Conservation (phyloP, 2,329 filamentous ascomycete species). For the Alternaria hordeiaustralica region DNA sequence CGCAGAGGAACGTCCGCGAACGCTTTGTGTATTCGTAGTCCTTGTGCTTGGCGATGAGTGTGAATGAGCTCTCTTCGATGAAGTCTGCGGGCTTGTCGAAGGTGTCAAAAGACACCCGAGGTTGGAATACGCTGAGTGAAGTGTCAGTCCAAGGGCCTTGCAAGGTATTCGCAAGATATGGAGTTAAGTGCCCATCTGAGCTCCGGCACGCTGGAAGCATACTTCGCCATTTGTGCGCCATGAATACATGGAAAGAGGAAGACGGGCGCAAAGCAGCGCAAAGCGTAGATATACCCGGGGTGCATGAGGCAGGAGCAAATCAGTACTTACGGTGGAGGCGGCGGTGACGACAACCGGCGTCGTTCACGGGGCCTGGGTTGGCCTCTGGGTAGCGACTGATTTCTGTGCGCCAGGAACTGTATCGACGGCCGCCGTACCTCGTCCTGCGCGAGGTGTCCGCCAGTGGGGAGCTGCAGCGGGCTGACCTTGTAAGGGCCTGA, state of each 20-base stretch:
- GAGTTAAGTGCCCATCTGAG: constrained; percentile 20
- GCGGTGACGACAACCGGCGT: constrained; percentile 50
- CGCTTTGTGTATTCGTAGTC: constrained; percentile 82
- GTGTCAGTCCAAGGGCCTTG: constrained; percentile 15
- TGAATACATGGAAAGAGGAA: constrained; percentile 3
- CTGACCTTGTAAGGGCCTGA: constrained; percentile 26
- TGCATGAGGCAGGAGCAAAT: constrained; percentile 2
- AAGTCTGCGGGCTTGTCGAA: constrained; percentile 73
- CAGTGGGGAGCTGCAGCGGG: constrained; percentile 33
- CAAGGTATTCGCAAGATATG: constrained; percentile 16
- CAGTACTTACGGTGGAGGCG: constrained; percentile 51
- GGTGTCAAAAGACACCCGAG: constrained; percentile 76
- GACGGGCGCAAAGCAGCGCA: constrained; percentile 5
- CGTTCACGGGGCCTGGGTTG: constrained; percentile 42
- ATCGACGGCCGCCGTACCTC: constrained; percentile 46
- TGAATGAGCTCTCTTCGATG: constrained; percentile 67
- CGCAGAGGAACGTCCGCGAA: constrained; percentile 88
- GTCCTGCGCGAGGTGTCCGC: constrained; percentile 30
- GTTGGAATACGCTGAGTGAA: constrained; percentile 63
- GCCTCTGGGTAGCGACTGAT: constrained; percentile 39
- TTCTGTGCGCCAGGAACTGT: constrained; percentile 46
- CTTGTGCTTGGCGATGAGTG: constrained; percentile 82
- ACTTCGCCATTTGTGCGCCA: constrained; percentile 30
- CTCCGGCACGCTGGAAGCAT: constrained; percentile 29
- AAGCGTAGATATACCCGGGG: constrained; percentile 1